Evolutionary conservation across 257 asterid genomes (phyloP).

Genomic region (Salvia hispanica): DNA sequence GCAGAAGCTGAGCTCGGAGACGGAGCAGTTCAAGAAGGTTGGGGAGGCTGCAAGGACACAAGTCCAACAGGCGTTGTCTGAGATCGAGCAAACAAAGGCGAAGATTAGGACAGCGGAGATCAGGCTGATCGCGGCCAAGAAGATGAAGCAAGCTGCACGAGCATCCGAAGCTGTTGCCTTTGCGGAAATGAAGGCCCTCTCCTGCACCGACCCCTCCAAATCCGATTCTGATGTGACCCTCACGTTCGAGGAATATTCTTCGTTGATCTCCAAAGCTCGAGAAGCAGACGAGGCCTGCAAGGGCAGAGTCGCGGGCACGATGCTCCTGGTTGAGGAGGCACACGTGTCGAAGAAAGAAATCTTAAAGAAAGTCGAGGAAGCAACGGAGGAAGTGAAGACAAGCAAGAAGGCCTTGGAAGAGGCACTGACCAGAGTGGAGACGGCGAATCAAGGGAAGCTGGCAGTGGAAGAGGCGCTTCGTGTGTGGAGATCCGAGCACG

Average conservation of each 20-base stretch:
- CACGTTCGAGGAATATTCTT: constrained; percentile 64
- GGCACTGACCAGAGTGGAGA: constrained; percentile 72
- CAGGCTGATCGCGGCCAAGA: constrained; percentile 74
- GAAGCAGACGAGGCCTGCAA: constrained; percentile 61
- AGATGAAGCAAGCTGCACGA: constrained; percentile 86
- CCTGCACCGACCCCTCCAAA: constrained; percentile 27
- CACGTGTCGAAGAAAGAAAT: constrained; percentile 53
- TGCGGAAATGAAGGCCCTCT: constrained; percentile 75
- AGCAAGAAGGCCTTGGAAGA: constrained; percentile 79
- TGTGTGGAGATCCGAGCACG: constrained; percentile 86
- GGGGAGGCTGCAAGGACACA: constrained; percentile 69
- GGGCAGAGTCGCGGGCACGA: constrained; percentile 50
- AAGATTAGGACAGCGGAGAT: constrained; percentile 70
- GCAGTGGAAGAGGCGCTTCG: constrained; percentile 86
- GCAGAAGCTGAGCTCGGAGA: constrained; percentile 67
- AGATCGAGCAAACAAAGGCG: constrained; percentile 66
- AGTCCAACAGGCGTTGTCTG: constrained; percentile 60
- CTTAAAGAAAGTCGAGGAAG: constrained; percentile 78
- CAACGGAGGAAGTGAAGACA: constrained; percentile 70
- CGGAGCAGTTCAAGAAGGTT: constrained; percentile 62
- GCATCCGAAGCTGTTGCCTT: constrained; percentile 84
- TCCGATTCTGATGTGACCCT: constrained; percentile 54
- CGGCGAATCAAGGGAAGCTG: constrained; percentile 70
- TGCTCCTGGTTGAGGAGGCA: constrained; percentile 63
- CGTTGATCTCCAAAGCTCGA: constrained; percentile 59